These are phyloP conservation scores for Umbilicus rupestris DNA, from an alignment of 164 flowering plant species.

Conservation along the genomic window DNA sequence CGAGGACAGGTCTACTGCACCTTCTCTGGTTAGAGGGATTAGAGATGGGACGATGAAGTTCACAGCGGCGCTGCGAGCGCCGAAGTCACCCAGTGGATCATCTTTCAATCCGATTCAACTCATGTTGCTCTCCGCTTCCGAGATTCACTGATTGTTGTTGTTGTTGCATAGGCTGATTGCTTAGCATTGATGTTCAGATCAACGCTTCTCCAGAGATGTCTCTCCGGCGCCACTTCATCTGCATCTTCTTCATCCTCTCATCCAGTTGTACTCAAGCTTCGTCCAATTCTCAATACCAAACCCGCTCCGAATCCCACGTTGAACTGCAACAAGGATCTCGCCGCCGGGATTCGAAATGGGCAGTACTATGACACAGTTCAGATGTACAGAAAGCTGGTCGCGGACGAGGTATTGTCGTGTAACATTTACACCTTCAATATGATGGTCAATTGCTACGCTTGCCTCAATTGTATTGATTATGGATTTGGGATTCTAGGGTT, in stretches of 20 bases:
- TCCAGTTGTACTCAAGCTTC: not conserved
- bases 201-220: not conserved
- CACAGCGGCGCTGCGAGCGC: constrained; percentile 1
- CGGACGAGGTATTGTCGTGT: not conserved
- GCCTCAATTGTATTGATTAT: not conserved
- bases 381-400: not conserved
- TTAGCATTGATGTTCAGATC: not conserved
- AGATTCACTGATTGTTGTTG: too few relatives aligned
- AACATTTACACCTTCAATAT: not conserved
- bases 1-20: too few relatives aligned
- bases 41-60: not conserved
- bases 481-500: not conserved
- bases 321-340: not conserved
- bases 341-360: not conserved
- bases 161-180: too few relatives aligned
- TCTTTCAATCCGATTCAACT: not conserved
- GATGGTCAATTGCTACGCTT: not conserved
- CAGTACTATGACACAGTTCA: not conserved
- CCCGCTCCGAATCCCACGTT: not conserved
- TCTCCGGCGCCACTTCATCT: not conserved
- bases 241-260: too few relatives aligned
- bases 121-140: too few relatives aligned
- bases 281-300: not conserved
- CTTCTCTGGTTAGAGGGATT: too few relatives aligned
- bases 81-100: not conserved